These are phyloP conservation scores for Euphorbia corollata DNA, from an alignment of 441 rosid species.

Conservation along the genomic window DNA sequence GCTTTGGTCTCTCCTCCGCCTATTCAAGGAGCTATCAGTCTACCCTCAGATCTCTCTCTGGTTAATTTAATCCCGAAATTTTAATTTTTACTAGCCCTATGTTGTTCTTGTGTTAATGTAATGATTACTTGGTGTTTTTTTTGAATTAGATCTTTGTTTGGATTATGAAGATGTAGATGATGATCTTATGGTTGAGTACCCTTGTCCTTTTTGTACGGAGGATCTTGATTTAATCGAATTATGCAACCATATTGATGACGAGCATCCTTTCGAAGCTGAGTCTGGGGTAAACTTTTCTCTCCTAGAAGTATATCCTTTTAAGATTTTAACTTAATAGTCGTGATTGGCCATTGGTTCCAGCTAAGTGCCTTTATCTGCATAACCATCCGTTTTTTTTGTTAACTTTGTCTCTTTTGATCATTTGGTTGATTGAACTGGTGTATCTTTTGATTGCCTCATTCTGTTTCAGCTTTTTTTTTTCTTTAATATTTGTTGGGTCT, in stretches of 20 bases:
- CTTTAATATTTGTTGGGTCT: neutral
- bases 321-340: neutral
- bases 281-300: conserved; percentile 41
- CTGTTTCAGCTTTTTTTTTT: neutral
- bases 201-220: conserved; percentile 66
- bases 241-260: conserved; percentile 64
- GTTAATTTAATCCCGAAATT: conserved; percentile 21
- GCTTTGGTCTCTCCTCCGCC: conserved; percentile 31
- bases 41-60: conserved; percentile 42
- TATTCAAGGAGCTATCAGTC: conserved; percentile 45
- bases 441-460: neutral
- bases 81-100: neutral
- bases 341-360: neutral
- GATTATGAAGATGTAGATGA: conserved; percentile 51
- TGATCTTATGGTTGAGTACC: conserved; percentile 46
- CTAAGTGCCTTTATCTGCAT: neutral
- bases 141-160: conserved; percentile 44
- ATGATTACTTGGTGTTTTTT: conserved; percentile 8
- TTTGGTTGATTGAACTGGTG: neutral
- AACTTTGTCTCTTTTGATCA: neutral
- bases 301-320: neutral
- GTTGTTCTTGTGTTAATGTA: neutral
- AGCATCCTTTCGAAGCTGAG: conserved; percentile 57
- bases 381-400: neutral
- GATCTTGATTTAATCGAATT: conserved; percentile 73